Evolutionary conservation across 768 basidiomycete genomes (phyloP), one percentile per base, ranked within the genome.

Genomic region (Tylopilus rubrobrunneus): DNA sequence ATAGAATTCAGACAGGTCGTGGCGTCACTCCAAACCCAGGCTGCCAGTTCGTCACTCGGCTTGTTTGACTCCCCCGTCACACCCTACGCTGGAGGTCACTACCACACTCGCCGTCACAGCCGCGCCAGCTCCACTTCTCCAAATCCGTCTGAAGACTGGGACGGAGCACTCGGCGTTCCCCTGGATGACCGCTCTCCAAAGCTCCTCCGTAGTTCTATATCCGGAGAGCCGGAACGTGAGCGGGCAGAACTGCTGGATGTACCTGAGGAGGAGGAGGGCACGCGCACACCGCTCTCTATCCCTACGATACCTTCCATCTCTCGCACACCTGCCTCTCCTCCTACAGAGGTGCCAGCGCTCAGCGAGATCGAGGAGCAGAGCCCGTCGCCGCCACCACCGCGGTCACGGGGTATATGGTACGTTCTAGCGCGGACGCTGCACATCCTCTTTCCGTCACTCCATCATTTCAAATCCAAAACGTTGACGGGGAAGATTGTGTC

Each of bases 1-100:
- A 81, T 99, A 42, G 97, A 99, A 70, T 99, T 99, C 71, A 81
- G 94, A 17, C 87, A 94, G 55, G 89, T 98, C 23, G 87, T 99
- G 21, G 78, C 87, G 11, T 85, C 87, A 0, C 76, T 99, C 23
- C 83, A 84, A 57, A 77, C 77, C 46, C 84, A 94, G 62, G 85
- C 86, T 10, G 78, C 82, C 2, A 75, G 75, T 1, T 71, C 79
- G 0, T 78, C 82, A 0, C 73, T 91, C 45, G 77, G 70, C 54
- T 73, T 83, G 4, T 92, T 92, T 58, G 87, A 89, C 46, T 80
- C 78, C 27, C 79, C 75, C 0, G 56, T 85, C 68, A 83, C 87
- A 1, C 89, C 90, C 0, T 89, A 85, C 57, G 80, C 84, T 1
- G 86, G 84, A 27, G 88, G 89, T 2, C 89, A 87, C 60, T 92